Evolutionary conservation across 352 stramenopile genomes (phyloP).

Genomic region (Pythium oligandrum): DNA sequence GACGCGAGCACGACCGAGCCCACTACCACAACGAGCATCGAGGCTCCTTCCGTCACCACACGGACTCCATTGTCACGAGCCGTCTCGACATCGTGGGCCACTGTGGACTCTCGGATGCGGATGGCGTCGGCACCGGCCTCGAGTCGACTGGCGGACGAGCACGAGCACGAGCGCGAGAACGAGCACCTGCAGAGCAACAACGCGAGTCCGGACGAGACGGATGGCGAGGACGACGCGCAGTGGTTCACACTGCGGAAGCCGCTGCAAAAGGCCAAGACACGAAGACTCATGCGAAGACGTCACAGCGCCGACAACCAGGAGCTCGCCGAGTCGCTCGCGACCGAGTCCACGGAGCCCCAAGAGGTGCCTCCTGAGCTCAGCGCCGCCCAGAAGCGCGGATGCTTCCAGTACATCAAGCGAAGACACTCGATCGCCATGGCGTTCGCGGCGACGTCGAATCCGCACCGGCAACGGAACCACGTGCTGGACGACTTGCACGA

Average conservation of each 20-base stretch:
- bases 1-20: too few relatives aligned
- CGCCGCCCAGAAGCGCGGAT: slow-evolving; percentile 68
- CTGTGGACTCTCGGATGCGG: slow-evolving; percentile 11
- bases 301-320: slow-evolving; percentile 17
- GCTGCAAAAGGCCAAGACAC: too few relatives aligned
- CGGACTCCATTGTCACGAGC: too few relatives aligned
- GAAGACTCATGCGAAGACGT: slow-evolving; percentile 4
- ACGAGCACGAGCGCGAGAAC: slow-evolving; percentile 8
- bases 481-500: slow-evolving; percentile 6
- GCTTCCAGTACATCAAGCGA: slow-evolving; percentile 80
- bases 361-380: slow-evolving; percentile 25
- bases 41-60: too few relatives aligned
- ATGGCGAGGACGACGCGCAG: slow-evolving; percentile 3
- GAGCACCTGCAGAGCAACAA: slow-evolving; percentile 15
- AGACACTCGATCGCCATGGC: slow-evolving; percentile 65
- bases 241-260: neutral
- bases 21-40: too few relatives aligned
- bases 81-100: slow-evolving; percentile 13
- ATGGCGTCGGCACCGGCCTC: slow-evolving; percentile 3
- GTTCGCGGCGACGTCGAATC: slow-evolving; percentile 37
- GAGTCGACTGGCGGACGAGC: neutral
- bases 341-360: neutral
- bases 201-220: neutral
- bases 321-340: neutral
- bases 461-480: slow-evolving; percentile 1